Evolutionary conservation across 495 filamentous ascomycete genomes (phyloP).

Genomic region (Hypoxylon crocopeplum): DNA sequence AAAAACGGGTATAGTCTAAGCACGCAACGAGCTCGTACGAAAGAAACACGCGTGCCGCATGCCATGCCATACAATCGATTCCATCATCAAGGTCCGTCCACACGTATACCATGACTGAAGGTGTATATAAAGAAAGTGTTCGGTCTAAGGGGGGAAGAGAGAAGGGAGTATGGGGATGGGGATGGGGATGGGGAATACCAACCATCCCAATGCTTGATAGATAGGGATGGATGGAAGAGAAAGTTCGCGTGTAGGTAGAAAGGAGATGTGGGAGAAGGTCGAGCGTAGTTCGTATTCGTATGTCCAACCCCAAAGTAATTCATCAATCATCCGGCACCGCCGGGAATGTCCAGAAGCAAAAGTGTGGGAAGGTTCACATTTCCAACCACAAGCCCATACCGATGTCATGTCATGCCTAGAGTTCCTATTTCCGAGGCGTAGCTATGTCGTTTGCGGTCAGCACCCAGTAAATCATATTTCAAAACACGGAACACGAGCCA

Average conservation of each 20-base stretch:
- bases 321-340: background rate
- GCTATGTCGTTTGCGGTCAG: slow-evolving; percentile 36
- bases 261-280: background rate
- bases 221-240: slow-evolving; percentile 1
- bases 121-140: slow-evolving; percentile 14
- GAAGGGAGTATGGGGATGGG: too few species aligned
- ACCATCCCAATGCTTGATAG: background rate
- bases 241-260: background rate
- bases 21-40: slow-evolving; percentile 1
- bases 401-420: slow-evolving; percentile 16
- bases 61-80: slow-evolving; percentile 3
- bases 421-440: slow-evolving; percentile 57
- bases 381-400: background rate
- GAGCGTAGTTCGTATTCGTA: background rate
- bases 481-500: background rate
- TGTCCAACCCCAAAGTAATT: slow-evolving; percentile 5
- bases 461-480: background rate
- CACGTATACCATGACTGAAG: slow-evolving; percentile 1
- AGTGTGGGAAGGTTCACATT: too few species aligned
- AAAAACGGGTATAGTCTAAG: slow-evolving; percentile 35
- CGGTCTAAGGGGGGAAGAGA: background rate
- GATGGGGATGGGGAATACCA: background rate
- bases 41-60: slow-evolving; percentile 19
- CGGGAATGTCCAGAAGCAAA: background rate
- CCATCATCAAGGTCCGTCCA: slow-evolving; percentile 12